A percentile compares a stretch with the other conserved stretches of the same genome.
Conservation (phyloP, 73 alveolate genomes). For the Paramecium biaurelia region DNA sequence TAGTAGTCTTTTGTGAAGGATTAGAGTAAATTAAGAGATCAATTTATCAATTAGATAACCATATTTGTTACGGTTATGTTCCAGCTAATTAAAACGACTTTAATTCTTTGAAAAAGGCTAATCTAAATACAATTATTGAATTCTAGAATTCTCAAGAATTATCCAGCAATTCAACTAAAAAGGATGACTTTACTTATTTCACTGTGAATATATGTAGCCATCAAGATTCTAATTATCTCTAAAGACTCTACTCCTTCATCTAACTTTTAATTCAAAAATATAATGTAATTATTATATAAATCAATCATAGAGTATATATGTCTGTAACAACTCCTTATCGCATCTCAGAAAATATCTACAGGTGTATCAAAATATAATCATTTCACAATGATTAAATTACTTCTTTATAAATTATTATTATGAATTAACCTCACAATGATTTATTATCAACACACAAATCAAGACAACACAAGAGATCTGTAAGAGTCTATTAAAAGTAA, state of each 20-base stretch:
- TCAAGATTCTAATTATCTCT: neutral
- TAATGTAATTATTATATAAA: neutral
- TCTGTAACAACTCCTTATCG: slow-evolving; percentile 9
- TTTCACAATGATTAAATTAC: neutral
- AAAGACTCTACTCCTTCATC: slow-evolving; percentile 6
- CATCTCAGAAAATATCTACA: slow-evolving; percentile 29
- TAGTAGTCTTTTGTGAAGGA: neutral
- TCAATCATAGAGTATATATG: neutral
- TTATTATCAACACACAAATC: neutral
- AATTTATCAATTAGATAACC: neutral
- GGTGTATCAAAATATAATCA: neutral
- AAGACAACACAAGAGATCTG: too few species aligned
- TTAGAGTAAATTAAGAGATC: neutral
- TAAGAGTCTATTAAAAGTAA: too few species aligned
- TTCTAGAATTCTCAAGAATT: neutral
- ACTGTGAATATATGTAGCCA: neutral
- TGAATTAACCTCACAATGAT: neutral
- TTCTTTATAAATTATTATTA: neutral
- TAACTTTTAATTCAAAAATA: neutral
- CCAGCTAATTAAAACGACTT: slow-evolving; percentile 13
- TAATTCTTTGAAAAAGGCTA: neutral
- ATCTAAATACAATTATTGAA: slow-evolving; percentile 8
- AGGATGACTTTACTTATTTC: slow-evolving; percentile 4
- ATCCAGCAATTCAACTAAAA: neutral
- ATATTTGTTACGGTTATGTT: slow-evolving; percentile 43